These are phyloP conservation scores for Sugiyamaella pinicola DNA, from an alignment of 1,139 yeast genomes.

Conservation along the genomic window DNA sequence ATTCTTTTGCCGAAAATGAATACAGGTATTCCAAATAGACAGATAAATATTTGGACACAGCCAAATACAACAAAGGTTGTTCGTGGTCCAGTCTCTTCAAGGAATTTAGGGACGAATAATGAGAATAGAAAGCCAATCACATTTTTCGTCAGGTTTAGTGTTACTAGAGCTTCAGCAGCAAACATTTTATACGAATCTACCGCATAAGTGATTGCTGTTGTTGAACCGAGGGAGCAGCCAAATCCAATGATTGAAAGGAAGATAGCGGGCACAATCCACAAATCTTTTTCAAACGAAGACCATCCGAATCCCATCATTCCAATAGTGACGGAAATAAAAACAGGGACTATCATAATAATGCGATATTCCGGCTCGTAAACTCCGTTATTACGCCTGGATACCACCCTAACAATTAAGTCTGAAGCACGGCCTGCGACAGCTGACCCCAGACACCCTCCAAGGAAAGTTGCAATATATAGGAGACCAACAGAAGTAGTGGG, in stretches of 20 bases:
- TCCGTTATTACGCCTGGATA: conserved; percentile 50
- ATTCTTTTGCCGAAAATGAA: conserved; percentile 58
- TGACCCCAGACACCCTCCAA: conserved; percentile 63
- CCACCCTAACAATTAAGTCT: conserved; percentile 48
- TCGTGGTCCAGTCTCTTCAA: conserved; percentile 49
- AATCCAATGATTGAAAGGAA: conserved; percentile 60
- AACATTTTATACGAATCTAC: conserved; percentile 61
- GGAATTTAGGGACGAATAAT: conserved; percentile 55
- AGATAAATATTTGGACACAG: conserved; percentile 52
- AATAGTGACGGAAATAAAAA: conserved; percentile 49
- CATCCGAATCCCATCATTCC: conserved; percentile 69
- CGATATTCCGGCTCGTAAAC: conserved; percentile 67
- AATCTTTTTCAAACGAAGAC: conserved; percentile 52
- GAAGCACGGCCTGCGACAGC: conserved; percentile 55
- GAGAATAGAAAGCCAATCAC: conserved; percentile 60
- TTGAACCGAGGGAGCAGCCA: conserved; percentile 63
- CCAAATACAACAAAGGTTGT: conserved; percentile 58
- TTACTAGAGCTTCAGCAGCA: conserved; percentile 62
- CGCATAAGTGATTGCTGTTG: conserved; percentile 62
- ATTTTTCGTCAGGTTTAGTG: conserved; percentile 58
- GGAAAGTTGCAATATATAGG: conserved; percentile 58
- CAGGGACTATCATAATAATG: conserved; percentile 56
- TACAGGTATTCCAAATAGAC: conserved; percentile 55
- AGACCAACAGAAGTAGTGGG: conserved; percentile 56
- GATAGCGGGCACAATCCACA: conserved; percentile 62